Percentiles rank a stretch among this genome's conserved stretches.
Conservation (phyloP, 495 filamentous ascomycete genomes). For the Clavariopsis aquatica region DNA sequence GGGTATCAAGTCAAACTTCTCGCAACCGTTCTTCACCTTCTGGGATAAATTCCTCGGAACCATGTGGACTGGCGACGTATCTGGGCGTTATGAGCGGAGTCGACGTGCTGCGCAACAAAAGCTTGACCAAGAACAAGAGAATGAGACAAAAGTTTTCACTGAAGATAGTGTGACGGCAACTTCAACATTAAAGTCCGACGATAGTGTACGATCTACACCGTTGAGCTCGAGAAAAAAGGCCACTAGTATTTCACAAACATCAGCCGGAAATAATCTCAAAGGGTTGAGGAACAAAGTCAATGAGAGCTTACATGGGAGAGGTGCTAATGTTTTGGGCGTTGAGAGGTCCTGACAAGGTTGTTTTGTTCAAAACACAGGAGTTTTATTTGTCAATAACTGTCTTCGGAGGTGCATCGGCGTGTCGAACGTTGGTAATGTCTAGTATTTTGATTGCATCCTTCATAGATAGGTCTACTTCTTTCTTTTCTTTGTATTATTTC, state of each 20-base stretch:
- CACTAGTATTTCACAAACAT: conserved; percentile 31
- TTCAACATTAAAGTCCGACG: conserved; percentile 14
- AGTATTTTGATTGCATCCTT: conserved; percentile 15
- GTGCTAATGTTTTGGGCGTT: conserved; percentile 39
- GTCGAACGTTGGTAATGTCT: conserved; percentile 24
- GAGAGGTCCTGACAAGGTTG: conserved; percentile 26
- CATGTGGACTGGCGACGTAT: conserved; percentile 64
- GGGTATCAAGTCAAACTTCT: conserved; percentile 85
- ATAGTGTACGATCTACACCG: conserved; percentile 21
- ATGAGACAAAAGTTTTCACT: neutral
- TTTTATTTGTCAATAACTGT: neutral
- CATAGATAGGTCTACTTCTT: conserved; percentile 13
- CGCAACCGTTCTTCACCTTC: conserved; percentile 84
- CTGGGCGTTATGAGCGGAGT: conserved; percentile 51
- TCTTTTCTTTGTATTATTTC: conserved; percentile 18
- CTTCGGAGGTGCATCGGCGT: neutral
- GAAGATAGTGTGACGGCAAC: conserved; percentile 6
- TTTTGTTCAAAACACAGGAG: neutral
- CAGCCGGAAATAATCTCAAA: conserved; percentile 45
- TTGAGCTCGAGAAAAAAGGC: conserved; percentile 43
- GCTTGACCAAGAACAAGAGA: conserved; percentile 28
- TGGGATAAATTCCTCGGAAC: conserved; percentile 77
- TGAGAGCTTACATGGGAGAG: conserved; percentile 44
- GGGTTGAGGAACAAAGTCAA: conserved; percentile 47
- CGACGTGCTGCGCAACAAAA: conserved; percentile 42